Evolutionary conservation across 2,329 filamentous ascomycete species (phyloP).

Genomic region (Pseudogymnoascus sp.): DNA sequence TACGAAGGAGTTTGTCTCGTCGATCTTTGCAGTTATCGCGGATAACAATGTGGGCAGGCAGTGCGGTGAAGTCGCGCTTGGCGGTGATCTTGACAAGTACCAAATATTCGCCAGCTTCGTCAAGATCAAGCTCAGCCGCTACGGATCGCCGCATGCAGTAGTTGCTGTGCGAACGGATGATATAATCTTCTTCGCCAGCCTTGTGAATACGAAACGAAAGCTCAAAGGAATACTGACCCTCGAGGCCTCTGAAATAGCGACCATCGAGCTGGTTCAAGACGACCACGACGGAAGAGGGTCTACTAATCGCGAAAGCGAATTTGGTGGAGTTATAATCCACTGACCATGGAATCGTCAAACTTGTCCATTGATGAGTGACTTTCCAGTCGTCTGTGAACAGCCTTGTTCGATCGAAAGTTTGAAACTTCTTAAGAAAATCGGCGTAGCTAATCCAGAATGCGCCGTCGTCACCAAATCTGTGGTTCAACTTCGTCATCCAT

Average conservation of each 20-base stretch:
- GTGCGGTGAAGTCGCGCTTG: constrained; percentile 33
- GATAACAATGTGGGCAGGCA: constrained; percentile 47
- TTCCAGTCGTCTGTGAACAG: constrained; percentile 55
- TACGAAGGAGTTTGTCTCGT: constrained; percentile 46
- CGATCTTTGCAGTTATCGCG: constrained; percentile 37
- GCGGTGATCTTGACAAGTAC: constrained; percentile 49
- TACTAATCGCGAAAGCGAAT: constrained; percentile 48
- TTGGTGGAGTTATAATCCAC: constrained; percentile 51
- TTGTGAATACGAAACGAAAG: constrained; percentile 43
- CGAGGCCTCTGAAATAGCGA: constrained; percentile 53
- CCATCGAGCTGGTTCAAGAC: constrained; percentile 54
- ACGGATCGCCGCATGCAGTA: constrained; percentile 51
- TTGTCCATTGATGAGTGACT: constrained; percentile 51
- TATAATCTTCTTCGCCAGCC: constrained; percentile 47
- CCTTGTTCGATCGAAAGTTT: constrained; percentile 52
- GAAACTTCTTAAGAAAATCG: constrained; percentile 54
- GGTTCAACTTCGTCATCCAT: constrained; percentile 47
- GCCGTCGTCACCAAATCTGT: constrained; percentile 53
- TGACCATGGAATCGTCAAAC: constrained; percentile 54
- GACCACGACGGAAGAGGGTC: constrained; percentile 49
- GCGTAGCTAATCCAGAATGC: constrained; percentile 58
- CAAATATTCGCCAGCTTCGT: constrained; percentile 48
- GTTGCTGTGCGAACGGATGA: constrained; percentile 50
- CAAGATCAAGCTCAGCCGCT: constrained; percentile 47
- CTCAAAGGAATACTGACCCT: constrained; percentile 47